phyloP scores from a whole-genome alignment of 2,329 filamentous ascomycete genomes.

The Knoxdaviesia capensis region DNA sequence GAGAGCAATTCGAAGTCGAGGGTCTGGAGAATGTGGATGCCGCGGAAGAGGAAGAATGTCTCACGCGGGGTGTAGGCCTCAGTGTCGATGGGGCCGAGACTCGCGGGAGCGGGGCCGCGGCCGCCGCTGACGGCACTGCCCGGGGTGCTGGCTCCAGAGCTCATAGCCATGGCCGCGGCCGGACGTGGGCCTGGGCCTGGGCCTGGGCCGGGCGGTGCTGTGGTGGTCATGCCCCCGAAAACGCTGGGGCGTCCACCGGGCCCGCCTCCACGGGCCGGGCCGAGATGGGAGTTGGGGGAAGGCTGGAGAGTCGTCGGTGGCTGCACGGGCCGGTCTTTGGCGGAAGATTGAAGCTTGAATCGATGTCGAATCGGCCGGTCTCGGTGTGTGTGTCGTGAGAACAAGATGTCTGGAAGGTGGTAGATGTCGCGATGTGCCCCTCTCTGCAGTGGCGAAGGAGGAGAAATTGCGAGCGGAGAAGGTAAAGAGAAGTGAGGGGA shows the following conservation, averaged over 20 bases:
- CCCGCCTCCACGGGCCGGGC: too few species aligned
- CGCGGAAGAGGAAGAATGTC: constrained; percentile 69
- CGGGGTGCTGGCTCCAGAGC: constrained; percentile 1
- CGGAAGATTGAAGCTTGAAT: too few species aligned
- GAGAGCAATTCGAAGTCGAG: constrained; percentile 53
- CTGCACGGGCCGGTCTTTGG: too few species aligned
- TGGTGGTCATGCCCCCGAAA: too few species aligned
- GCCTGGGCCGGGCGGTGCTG: too few species aligned
- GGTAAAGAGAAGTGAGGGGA: not conserved
- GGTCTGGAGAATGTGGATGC: constrained; percentile 47
- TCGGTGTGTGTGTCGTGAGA: too few species aligned
- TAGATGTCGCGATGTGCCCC: not conserved
- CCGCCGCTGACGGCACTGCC: not conserved
- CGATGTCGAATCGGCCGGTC: too few species aligned
- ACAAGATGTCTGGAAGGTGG: too few species aligned
- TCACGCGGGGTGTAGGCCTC: constrained; percentile 62
- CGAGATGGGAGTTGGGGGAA: too few species aligned
- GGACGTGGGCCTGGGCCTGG: not conserved
- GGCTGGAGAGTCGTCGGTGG: too few species aligned
- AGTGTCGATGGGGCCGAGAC: not conserved
- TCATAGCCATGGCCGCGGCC: not conserved
- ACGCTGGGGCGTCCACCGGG: too few species aligned
- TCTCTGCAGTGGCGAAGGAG: not conserved
- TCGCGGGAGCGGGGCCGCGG: too few species aligned
- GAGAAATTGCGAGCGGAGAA: not conserved